Base-by-base conservation (phyloP, 257 asterid genomes). In the Asclepias syriaca region DNA sequence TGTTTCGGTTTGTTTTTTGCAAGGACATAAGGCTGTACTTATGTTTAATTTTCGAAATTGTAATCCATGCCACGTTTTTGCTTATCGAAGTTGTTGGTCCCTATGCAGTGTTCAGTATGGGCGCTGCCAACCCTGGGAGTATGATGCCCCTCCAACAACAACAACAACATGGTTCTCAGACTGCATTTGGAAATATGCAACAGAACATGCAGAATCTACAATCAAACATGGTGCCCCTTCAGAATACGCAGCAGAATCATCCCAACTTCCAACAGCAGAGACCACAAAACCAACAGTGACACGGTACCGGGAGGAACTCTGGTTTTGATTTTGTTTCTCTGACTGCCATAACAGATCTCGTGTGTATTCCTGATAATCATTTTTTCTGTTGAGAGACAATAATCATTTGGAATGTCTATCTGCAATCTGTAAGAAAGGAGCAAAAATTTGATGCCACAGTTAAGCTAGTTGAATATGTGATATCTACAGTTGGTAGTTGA, bases 261-360 rank as follows among this genome's bases (percentile, higher is more conserved):
- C 86, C 93, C 64, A 88, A 84, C 85, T 90, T 87, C 78, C 98
- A 93, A 79, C 98, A 86, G 79, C 97, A 91, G 81, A 82, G 98
- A 77, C 88, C 92, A 16, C 98, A 88, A 77, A 92, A 87, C 85
- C 95, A 91, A 73, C 87, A 93, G 79, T 82, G 85, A 84, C 61
- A 27, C 16, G 50, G 19, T 40, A n/a, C 1, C 15, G 11, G 11
- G 9, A 10, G 6, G 16, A 21, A 46, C 29, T 22, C 39, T 21
- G 13, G 48, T 43, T 66, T 63, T 18, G 10, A 64, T 64, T 64
- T 64, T 16, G 21, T 72, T 5, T 49, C 63, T 2, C 37, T 46
- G 27, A 39, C 68, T 59, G 58, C 50, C 48, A 43, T 40, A 43
- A 57, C 32, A 58, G 48, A 43, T 43, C 48, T 43, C 10, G 11